These are phyloP conservation scores for Exophiala xenobiotica DNA, from an alignment of 2,329 filamentous ascomycete species.

Conservation along the genomic window DNA sequence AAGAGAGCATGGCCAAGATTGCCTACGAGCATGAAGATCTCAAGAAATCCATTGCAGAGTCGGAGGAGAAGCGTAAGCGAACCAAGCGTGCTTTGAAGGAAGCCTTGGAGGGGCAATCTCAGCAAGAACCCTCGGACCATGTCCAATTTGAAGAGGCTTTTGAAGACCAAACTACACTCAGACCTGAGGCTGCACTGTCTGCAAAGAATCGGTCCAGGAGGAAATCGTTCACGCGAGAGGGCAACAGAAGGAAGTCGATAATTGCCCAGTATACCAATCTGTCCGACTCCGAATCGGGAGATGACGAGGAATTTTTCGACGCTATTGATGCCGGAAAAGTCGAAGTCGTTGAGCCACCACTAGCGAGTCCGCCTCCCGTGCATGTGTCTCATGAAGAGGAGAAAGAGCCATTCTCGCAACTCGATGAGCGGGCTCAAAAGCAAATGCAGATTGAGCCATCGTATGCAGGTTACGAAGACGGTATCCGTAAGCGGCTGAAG, in stretches of 20 bases:
- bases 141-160: slow-evolving; percentile 38
- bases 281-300: slow-evolving; percentile 73
- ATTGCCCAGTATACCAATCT: slow-evolving; percentile 71
- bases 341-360: slow-evolving; percentile 64
- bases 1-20: slow-evolving; percentile 98
- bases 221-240: slow-evolving; percentile 38
- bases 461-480: slow-evolving; percentile 89
- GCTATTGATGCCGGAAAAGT: slow-evolving; percentile 92
- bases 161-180: slow-evolving; percentile 38
- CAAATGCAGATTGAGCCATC: slow-evolving; percentile 68
- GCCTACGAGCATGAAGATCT: slow-evolving; percentile 90
- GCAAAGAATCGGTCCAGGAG: slow-evolving; percentile 20
- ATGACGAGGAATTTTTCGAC: slow-evolving; percentile 94
- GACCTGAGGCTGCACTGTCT: slow-evolving; percentile 36
- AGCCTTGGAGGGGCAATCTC: slow-evolving; percentile 63
- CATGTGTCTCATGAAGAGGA: slow-evolving; percentile 40
- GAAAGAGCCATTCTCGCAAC: slow-evolving; percentile 44
- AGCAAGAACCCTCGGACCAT: slow-evolving; percentile 16
- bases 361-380: slow-evolving; percentile 34
- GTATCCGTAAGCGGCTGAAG: slow-evolving; percentile 73
- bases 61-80: slow-evolving; percentile 82
- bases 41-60: slow-evolving; percentile 81
- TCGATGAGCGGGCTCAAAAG: slow-evolving; percentile 50
- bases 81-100: slow-evolving; percentile 89
- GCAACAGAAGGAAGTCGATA: slow-evolving; percentile 60